Evolutionary conservation across 495 filamentous ascomycete species (phyloP), one percentile per base, ranked within the genome.

Genomic region (Terfezia claveryi): DNA sequence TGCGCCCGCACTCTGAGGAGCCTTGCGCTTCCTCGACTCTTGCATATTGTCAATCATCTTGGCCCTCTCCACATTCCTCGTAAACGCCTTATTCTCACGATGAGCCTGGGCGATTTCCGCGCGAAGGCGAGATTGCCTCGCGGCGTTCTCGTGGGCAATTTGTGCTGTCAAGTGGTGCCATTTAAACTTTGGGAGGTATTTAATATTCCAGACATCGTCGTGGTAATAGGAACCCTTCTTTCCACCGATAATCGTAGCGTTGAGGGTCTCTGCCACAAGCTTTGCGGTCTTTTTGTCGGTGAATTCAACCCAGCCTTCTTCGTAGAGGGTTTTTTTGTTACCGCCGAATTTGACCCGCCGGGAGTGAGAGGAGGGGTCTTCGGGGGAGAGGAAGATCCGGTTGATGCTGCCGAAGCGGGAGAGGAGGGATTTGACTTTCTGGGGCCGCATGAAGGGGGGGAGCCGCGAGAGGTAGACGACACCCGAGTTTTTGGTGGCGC

Each of bases 301-400:
- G 61, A 93, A 94, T 62, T 98, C 91, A 16, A 96, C 79, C 91
- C 91, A 98, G 2, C 91, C 91, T 64, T 96, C 92, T 7, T 79
- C 80, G 68, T 82, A 98, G 14, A 73, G 77, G 56, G 82, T 78
- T 64, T 93, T 88, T 68, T 89, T 91, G 67, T 94, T 95, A 23
- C 83, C 82, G n/a, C 83, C 82, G 41, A 70, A 73, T 27, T 73
- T 71, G 8, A 83, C 67, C 12, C 83, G 78, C 36, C 67, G 68
- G 52, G 71, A 68, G 52, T 81, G 79, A 10, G 74, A 70, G 23
- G 75, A 63, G 0, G 77, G 74, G 60, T 87, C 78, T 64, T 87
- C 83, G 6, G 89, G 91, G 0, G 86, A 75, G 0, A 96, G 76
- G 68, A 94, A 98, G 14, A 95, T 79, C 54, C 85, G 81, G 56